These are phyloP conservation scores for Thraustochytrium striatum DNA, from an alignment of 352 stramenopile genomes.

Conservation along the genomic window DNA sequence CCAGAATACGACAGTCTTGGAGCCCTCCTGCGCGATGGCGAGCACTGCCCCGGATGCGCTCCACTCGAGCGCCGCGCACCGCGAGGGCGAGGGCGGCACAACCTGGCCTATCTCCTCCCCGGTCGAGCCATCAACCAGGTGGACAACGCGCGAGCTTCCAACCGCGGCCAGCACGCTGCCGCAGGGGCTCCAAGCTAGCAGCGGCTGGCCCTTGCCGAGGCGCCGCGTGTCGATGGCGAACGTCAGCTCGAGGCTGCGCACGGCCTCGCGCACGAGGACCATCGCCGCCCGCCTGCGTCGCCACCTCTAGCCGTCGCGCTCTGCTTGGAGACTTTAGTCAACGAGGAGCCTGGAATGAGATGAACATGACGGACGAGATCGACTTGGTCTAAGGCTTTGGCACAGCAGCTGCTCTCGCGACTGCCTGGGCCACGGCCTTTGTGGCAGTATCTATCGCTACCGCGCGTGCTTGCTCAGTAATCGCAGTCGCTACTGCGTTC, in stretches of 20 bases:
- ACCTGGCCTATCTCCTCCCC: neutral
- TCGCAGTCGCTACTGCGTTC: no score
- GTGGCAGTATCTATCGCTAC: no score
- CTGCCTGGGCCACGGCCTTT: no score
- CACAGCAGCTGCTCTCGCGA: no score
- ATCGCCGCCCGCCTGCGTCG: no score
- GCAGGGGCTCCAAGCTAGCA: constrained; percentile 10
- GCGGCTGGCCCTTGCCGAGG: constrained; percentile 6
- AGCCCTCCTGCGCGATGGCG: neutral
- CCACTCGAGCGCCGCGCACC: constrained; percentile 9
- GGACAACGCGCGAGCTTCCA: constrained; percentile 22
- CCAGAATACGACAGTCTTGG: neutral
- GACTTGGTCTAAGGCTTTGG: no score
- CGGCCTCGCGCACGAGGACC: no score
- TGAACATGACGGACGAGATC: no score
- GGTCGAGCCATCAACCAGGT: neutral
- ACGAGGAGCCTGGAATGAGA: no score
- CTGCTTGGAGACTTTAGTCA: no score
- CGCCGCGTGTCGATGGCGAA: constrained; percentile 18
- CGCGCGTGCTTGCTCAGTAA: no score
- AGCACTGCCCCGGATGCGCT: neutral
- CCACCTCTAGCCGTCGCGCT: no score
- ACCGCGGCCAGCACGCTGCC: neutral
- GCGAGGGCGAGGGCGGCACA: constrained; percentile 5
- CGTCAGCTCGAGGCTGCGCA: neutral